Evolutionary conservation across 305 asterid species (phyloP), one percentile per base, ranked within the genome.

Genomic region (Rubia balearica): DNA sequence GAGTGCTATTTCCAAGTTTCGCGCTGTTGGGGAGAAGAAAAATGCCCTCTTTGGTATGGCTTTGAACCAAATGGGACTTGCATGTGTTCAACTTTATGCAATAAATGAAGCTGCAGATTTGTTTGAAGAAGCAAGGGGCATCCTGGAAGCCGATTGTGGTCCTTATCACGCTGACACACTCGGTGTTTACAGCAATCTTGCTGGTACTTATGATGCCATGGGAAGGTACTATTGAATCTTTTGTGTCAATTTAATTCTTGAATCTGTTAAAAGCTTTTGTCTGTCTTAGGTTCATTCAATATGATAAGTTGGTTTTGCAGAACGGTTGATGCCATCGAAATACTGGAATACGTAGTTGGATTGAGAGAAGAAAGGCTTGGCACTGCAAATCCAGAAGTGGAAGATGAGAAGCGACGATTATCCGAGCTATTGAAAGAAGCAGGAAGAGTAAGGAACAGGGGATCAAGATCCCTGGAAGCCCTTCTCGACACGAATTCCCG

Each of bases 191-290:
- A 88, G 96, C 85, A 92, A 92, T 83, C 96, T 92, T 69, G 96
- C 98, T 6, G 98, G 94, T 8, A 87, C 90, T 41, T 92, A 92
- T 77, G 98, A 92, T 82, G 98, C 98, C 71, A 85, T 89, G 96
- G 96, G 98, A 76, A 89, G 98, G 98, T 92, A 82, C 49, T 3
- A 68, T 8, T 6, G n/a, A 21, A 49, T 46, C 10, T 17, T 41
- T 51, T 33, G 45, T 65, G 62, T 30, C 30, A 60, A 19, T 16
- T 48, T 46, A 5, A 60, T 22, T 49, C 22, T 61, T 45, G 12
- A 14, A 8, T n/a, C 14, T 45, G 12, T 57, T 56, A 16, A 45
- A 17, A 24, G 6, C 9, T 33, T 69, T 69, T 41, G 21, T n/a
- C 11, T 68, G 63, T 56, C 61, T 57, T 57, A 49, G 56, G 22